Base-by-base conservation (phyloP, 2,329 filamentous ascomycete genomes). In the Colletotrichum limetticola region DNA sequence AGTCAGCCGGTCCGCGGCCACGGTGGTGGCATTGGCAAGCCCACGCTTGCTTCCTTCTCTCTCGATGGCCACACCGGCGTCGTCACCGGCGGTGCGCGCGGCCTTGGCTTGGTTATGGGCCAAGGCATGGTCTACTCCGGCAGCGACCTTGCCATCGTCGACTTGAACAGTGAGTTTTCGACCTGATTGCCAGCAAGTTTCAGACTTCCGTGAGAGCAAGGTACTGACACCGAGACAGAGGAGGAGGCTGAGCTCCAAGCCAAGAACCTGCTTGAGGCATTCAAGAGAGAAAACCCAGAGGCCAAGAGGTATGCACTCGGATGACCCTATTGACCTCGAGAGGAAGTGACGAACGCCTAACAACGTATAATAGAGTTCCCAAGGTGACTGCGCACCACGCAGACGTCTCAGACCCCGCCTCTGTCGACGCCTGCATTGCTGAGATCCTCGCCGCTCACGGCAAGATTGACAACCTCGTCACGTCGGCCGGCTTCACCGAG, bases 401-500 rank as follows among this genome's bases (percentile, higher is more conserved):
- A 79, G 95, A 98, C 81, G 96, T 98, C 64, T 92, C 94, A 30
- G 91, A 93, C 78, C 92, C 92, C 26, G 90, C 91, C 61, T 96
- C 94, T 7, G 95, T 98, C 74, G 91, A 93, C 71, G 83, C 86
- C 37, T 93, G 93, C 77, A 88, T 98, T 76, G 85, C 87, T 49
- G 92, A 95, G 74, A 89, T 96, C 76, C 81, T 96, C 63, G 78
- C 86, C 61, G 84, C 89, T 72, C 95, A 98, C 81, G 92, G 92
- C 83, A 93, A 93, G 82, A 95, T 98, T 77, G 95, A 98, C 84
- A 92, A 94, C 83, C 89, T 98, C 30, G 95, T 98, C 78, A 98
- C 96, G 30, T 97, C 95, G n/a, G 96, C 96, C 62, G 96, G 96
- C 58, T 98, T 98, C 85, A 97, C 94, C 16, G 96, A 98, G 86